Conservation (phyloP, 1,139 yeast species). For the Pneumocystis oryctolagi region DNA sequence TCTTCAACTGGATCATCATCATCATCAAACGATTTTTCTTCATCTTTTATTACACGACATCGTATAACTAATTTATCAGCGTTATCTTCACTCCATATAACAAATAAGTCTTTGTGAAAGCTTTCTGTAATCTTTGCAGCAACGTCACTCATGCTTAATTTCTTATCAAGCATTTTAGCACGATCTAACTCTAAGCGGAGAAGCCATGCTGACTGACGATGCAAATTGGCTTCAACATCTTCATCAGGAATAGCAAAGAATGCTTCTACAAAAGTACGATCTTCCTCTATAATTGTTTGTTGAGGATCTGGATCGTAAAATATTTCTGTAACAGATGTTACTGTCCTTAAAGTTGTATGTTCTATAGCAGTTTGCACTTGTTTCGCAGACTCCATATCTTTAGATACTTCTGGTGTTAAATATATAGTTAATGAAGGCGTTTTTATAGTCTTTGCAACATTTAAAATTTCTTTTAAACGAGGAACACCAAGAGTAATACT, state of each 20-base stretch:
- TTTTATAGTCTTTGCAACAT: constrained; percentile 93
- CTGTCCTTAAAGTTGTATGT: constrained; percentile 87
- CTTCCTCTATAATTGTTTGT: constrained; percentile 88
- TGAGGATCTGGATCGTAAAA: constrained; percentile 97
- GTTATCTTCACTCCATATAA: constrained; percentile 98
- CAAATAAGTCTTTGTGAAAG: constrained; percentile 88
- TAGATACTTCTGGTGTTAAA: constrained; percentile 61
- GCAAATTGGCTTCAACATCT: constrained; percentile 82
- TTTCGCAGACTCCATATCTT: constrained; percentile 86
- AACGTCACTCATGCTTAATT: constrained; percentile 94
- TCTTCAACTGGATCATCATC: constrained; percentile 83
- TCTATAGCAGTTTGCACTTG: constrained; percentile 92
- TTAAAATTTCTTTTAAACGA: constrained; percentile 95
- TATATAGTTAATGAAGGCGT: constrained; percentile 97
- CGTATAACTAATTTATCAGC: constrained; percentile 93
- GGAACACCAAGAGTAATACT: constrained; percentile 99
- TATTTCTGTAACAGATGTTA: constrained; percentile 93
- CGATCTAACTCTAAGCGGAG: constrained; percentile 92
- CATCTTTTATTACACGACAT: constrained; percentile 88
- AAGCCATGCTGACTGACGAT: constrained; percentile 95
- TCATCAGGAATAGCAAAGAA: constrained; percentile 97
- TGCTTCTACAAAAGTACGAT: constrained; percentile 91
- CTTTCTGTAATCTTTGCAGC: constrained; percentile 89
- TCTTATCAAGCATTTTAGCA: constrained; percentile 97
- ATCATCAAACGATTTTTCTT: constrained; percentile 83